Evolutionary conservation across 345 rosid species (phyloP), one percentile per base, ranked within the genome.

Genomic region (Bruguiera gymnorhiza): DNA sequence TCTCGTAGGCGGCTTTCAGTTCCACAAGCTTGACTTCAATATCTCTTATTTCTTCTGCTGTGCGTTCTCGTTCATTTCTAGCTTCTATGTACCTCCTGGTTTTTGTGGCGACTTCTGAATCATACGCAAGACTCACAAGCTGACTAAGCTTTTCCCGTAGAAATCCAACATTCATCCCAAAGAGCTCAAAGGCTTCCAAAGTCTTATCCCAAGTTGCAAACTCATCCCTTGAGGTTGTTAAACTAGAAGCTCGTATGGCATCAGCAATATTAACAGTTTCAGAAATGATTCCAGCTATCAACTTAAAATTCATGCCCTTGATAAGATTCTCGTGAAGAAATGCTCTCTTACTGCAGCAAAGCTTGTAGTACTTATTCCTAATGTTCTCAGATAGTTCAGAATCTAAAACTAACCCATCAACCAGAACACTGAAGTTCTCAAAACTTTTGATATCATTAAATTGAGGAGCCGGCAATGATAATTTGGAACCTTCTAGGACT

Each of bases 151-250:
- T 75, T 23, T 75, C 73, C 29, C 83, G 86, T 73, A 88, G 70
- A 54, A 88, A 86, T 23, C 86, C 86, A 24, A 86, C 84, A 48
- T 81, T 83, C 87, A 86, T 83, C 68, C 94, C 94, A 68, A 88
- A 75, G 60, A 82, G 65, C 68, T 88, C 88, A 36, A 78, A 86
- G 61, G 88, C 91, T 75, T 81, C 76, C 75, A 88, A 53, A 30
- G 85, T 81, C 82, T 71, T 82, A 62, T 79, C 89, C 91, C 91
- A 88, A 11, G 59, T 60, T 53, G 76, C 66, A 60, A 82, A 86
- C 60, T 85, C 85, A 52, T 82, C 87, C 31, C 75, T 71, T 36
- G 86, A 56, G 24, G 88, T 85, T 31, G 78, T 73, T 70, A 85
- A 77, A 62, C 72, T 77, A 66, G 85, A 83, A 48, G 83, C 76